These are phyloP conservation scores for Bretziella fagacearum DNA, from an alignment of 2,329 filamentous ascomycete genomes.

Conservation along the genomic window DNA sequence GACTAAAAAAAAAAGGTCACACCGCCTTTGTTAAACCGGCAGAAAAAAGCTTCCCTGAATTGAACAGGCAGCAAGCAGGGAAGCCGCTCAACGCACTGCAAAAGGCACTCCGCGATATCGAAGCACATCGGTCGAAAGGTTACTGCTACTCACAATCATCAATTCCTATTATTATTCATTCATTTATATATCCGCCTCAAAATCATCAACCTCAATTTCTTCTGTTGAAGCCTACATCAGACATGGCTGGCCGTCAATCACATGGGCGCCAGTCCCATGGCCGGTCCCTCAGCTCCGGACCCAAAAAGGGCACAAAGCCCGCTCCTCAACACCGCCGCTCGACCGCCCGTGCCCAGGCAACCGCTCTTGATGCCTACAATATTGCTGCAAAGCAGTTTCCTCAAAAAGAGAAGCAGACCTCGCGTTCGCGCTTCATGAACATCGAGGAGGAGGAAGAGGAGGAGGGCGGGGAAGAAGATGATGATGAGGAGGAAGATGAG, in stretches of 20 bases:
- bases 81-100: background rate
- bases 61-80: constrained; percentile 1
- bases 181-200: background rate
- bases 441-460: constrained; percentile 22
- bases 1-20: constrained; percentile 15
- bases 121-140: background rate
- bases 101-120: background rate
- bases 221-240: constrained; percentile 11
- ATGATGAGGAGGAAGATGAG: constrained; percentile 40
- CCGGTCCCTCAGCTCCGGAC: constrained; percentile 21
- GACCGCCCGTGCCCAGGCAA: constrained; percentile 32
- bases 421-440: constrained; percentile 35
- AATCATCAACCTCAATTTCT: background rate
- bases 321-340: constrained; percentile 24
- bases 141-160: background rate
- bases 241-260: constrained; percentile 43
- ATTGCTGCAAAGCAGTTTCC: constrained; percentile 38
- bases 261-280: constrained; percentile 36
- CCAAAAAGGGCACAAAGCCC: constrained; percentile 6
- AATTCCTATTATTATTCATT: background rate
- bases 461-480: constrained; percentile 29
- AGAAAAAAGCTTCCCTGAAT: constrained; percentile 15
- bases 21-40: constrained; percentile 15
- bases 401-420: constrained; percentile 30
- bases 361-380: constrained; percentile 39